These are phyloP conservation scores for Arthrobotrys pseudoclavata DNA, from an alignment of 2,329 filamentous ascomycete species.

Conservation along the genomic window DNA sequence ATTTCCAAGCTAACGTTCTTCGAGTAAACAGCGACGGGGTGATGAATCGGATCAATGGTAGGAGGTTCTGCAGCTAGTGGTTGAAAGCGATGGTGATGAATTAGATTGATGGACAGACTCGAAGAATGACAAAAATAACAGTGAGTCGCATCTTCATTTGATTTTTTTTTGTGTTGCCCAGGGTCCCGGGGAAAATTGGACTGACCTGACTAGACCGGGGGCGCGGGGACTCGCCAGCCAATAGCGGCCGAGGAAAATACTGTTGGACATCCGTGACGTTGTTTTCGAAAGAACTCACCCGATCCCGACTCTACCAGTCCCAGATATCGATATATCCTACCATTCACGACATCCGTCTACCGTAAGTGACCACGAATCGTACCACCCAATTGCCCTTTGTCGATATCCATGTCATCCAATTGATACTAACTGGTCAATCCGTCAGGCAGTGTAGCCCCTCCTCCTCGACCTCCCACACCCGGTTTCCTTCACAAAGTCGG, in stretches of 20 bases:
- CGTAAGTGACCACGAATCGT: constrained; percentile 18
- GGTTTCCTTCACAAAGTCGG: constrained; percentile 29
- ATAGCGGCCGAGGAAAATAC: constrained; percentile 56
- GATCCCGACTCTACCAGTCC: constrained; percentile 25
- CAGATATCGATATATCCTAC: constrained; percentile 16
- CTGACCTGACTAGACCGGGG: constrained; percentile 1
- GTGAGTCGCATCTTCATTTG: constrained; percentile 37
- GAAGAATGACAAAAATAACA: constrained; percentile 1
- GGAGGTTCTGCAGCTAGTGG: background rate
- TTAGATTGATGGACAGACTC: background rate
- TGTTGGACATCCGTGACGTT: constrained; percentile 51
- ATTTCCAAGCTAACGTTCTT: background rate
- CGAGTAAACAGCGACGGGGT: background rate
- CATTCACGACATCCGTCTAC: constrained; percentile 18
- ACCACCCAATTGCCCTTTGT: background rate
- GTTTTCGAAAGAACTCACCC: constrained; percentile 27
- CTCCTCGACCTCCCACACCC: constrained; percentile 32
- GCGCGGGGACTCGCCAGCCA: constrained; percentile 28
- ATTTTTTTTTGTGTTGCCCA: constrained; percentile 33
- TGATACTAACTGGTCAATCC: constrained; percentile 27
- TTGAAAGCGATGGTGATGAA: constrained; percentile 4
- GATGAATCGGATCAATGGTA: constrained; percentile 3
- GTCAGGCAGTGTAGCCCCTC: constrained; percentile 23
- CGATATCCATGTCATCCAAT: constrained; percentile 28
- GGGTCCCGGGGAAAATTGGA: constrained; percentile 8